Evolutionary conservation across 768 basidiomycete species (phyloP), one percentile per base, ranked within the genome.

Genomic region (Mycena maculata): DNA sequence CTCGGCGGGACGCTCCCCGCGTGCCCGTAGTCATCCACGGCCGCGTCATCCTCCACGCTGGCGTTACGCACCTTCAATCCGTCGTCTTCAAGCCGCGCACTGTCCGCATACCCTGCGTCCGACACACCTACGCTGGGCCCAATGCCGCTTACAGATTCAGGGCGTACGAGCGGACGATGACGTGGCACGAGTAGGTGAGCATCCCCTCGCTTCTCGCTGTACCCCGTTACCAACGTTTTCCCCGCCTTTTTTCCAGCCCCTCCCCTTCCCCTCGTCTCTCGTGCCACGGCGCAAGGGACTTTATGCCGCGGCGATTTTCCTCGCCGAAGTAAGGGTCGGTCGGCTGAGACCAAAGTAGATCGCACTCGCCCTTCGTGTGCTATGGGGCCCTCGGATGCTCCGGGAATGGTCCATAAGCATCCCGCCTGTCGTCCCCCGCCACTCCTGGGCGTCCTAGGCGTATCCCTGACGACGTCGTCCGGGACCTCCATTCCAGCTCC

Each of bases 361-460:
- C 48, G 27, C 48, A 49, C 48, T 49, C 44, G 44, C 48, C 48
- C 48, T 49, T 49, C 48, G 48, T 49, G 48, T 27, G 28, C 28
- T 28, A 49, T 30, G 28, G 48, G 48, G 48, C 48, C 48, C 48
- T 49, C 48, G 48, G 28, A 49, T 49, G 48, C 48, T 49, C 48
- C 48, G 48, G 48, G 48, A 49, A 49, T 49, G 48, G 48, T 49
- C 48, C 48, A 49, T 16, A 49, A 30, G 48, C 28, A 49, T 49
- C 48, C 48, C 48, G 48, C 27, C 27, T 27, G 48, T 49, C 48
- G 27, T 49, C 8, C 48, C 48, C 48, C 18, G 48, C 48, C 48
- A 27, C 48, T 49, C 48, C 48, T 28, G 25, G 27, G 48, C 48
- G 48, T 49, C 25, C 25, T 49, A 49, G 25, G 48, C 48, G 28